A percentile compares a stretch with the other conserved stretches of the same genome.
Evolutionary conservation across 2,329 filamentous ascomycete species (phyloP).

Genomic region (Chaetomiaceae sp.): DNA sequence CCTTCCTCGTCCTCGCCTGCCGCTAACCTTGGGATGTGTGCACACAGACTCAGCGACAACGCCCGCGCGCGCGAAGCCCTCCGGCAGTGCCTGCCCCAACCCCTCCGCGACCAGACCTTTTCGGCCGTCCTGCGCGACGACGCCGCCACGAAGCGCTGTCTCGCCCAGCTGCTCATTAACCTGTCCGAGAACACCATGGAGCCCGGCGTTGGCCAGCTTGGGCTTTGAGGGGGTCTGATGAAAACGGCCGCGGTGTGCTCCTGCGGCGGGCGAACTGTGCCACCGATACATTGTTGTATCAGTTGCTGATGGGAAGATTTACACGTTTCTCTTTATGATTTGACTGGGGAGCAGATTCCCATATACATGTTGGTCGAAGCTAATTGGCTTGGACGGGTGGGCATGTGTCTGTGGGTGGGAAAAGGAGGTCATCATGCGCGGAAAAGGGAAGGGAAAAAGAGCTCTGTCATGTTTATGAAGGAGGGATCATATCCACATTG

Average conservation of each 20-base stretch:
- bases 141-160: conserved; percentile 93
- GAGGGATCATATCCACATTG: conserved; percentile 9
- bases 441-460: not conserved
- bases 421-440: too few relatives aligned
- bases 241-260: conserved; percentile 2
- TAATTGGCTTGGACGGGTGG: not conserved
- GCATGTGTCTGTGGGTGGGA: not conserved
- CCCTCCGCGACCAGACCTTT: conserved; percentile 97
- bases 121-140: conserved; percentile 94
- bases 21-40: not conserved
- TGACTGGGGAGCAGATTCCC: too few relatives aligned
- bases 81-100: conserved; percentile 92
- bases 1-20: not conserved
- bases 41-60: conserved; percentile 80
- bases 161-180: conserved; percentile 95
- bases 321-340: too few relatives aligned
- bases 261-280: not conserved
- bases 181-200: conserved; percentile 81
- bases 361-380: too few relatives aligned
- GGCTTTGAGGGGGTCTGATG: conserved; percentile 18
- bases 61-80: conserved; percentile 91
- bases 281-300: too few relatives aligned
- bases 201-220: conserved; percentile 29
- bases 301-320: too few relatives aligned
- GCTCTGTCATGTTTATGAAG: conserved; percentile 12